These are phyloP conservation scores for Cucumis cinereus DNA, from an alignment of 306 rosid species.

Conservation along the genomic window DNA sequence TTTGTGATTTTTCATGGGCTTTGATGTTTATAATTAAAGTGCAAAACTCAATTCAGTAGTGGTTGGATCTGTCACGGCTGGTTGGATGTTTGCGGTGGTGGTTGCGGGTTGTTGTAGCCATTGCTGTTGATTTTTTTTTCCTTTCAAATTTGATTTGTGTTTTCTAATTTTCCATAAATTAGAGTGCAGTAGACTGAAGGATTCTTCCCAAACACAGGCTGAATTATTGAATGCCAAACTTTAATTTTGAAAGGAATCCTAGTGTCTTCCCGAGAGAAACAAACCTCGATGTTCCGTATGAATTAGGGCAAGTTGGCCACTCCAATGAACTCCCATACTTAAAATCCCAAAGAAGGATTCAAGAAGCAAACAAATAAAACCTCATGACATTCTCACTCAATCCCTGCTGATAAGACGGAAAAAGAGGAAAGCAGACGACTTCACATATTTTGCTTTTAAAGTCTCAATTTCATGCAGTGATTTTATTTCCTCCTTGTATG, in stretches of 20 bases:
- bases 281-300: constrained; percentile 29
- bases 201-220: constrained; percentile 41
- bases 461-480: constrained; percentile 63
- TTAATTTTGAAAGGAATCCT: constrained; percentile 22
- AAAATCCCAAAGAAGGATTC: constrained; percentile 10
- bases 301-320: constrained; percentile 9
- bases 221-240: too few relatives aligned
- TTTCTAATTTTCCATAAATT: too few relatives aligned
- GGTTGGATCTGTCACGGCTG: too few relatives aligned
- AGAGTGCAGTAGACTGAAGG: too few relatives aligned
- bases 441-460: constrained; percentile 33
- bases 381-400: constrained; percentile 6
- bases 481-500: constrained; percentile 69
- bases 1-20: too few relatives aligned
- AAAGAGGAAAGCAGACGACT: neutral
- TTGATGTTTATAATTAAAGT: too few relatives aligned
- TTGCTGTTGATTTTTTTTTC: too few relatives aligned
- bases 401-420: neutral
- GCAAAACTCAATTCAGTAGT: too few relatives aligned
- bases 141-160: too few relatives aligned
- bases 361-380: constrained; percentile 10
- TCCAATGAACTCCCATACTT: constrained; percentile 11
- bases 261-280: constrained; percentile 25
- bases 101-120: too few relatives aligned
- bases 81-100: too few relatives aligned